Base-by-base conservation (phyloP, 208 protist genomes). In the Leishmania turanica region DNA sequence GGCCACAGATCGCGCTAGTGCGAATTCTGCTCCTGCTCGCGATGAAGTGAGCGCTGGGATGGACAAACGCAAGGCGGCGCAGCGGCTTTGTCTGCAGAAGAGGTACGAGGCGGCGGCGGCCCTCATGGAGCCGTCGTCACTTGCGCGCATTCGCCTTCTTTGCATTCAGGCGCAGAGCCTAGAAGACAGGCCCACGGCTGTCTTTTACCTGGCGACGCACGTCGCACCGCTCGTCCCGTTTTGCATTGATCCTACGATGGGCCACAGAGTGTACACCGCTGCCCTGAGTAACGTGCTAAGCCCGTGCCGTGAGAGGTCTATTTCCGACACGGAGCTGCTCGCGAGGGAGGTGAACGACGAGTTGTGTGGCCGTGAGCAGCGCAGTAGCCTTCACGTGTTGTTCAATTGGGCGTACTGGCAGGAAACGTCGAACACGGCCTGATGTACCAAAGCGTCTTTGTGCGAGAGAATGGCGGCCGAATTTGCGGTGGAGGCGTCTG, bases 331-430 rank as follows among this genome's bases (percentile, higher is more conserved):
- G 37, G 75, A 84, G 37, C 64, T 69, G 45, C 82, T 96, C 13
- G 91, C 93, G 1, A 78, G 74, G 40, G 91, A 92, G 65, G 88
- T 94, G 40, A 96, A 96, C 80, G 93, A 95, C 42, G 87, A 86
- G 34, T 82, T 96, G 24, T 95, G 73, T 54, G 79, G 78, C 34
- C 65, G 69, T 24, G 49, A 75, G 8, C 83, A 83, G 54, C 87
- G 85, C 27, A 95, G 87, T 70, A 88, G 89, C 17, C 80, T 96
- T 40, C 84, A 93, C 34, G 87, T 96, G 19, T 81, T 95, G 45
- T 81, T 93, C 31, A 87, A 89, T 13, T 96, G 93, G 93, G 82
- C 88, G 2, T 89, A 90, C 40, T 94, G 87, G 87, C 93, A 93
- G 72, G 78, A 86, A 40, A 77, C 62, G 58, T 70, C 76, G 56